Evolutionary conservation across 345 rosid genomes (phyloP).

Genomic region (Heritiera littoralis): DNA sequence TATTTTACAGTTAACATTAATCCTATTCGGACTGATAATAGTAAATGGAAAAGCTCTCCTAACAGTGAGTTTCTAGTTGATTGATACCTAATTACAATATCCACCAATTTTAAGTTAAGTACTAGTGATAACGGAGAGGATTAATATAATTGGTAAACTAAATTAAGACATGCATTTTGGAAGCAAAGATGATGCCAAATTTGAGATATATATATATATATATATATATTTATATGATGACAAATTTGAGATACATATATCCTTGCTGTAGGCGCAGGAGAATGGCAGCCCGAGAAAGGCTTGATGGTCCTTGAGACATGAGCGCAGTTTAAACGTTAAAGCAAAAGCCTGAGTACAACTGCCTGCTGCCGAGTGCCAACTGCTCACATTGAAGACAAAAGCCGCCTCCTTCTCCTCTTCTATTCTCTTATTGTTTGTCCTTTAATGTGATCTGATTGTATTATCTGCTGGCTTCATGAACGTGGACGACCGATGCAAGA

Average conservation of each 20-base stretch:
- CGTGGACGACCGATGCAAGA: background rate
- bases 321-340: background rate
- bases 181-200: too few relatives aligned
- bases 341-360: background rate
- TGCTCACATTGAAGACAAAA: conserved; percentile 12
- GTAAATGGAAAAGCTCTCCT: too few relatives aligned
- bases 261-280: background rate
- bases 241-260: background rate
- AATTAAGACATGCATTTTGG: too few relatives aligned
- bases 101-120: too few relatives aligned
- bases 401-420: background rate
- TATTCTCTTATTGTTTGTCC: background rate
- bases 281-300: background rate
- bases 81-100: too few relatives aligned
- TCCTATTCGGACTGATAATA: too few relatives aligned
- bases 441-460: conserved; percentile 10
- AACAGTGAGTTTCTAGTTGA: too few relatives aligned
- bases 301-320: conserved; percentile 14
- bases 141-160: too few relatives aligned
- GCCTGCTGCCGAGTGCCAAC: background rate
- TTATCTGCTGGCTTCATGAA: background rate
- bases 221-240: too few relatives aligned
- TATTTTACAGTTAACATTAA: too few relatives aligned
- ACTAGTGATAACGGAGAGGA: too few relatives aligned
- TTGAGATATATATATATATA: too few relatives aligned